Percentiles rank a stretch among this genome's conserved stretches.
Conservation (phyloP, 2,329 filamentous ascomycete species). For the Pseudonectria foliicola region DNA sequence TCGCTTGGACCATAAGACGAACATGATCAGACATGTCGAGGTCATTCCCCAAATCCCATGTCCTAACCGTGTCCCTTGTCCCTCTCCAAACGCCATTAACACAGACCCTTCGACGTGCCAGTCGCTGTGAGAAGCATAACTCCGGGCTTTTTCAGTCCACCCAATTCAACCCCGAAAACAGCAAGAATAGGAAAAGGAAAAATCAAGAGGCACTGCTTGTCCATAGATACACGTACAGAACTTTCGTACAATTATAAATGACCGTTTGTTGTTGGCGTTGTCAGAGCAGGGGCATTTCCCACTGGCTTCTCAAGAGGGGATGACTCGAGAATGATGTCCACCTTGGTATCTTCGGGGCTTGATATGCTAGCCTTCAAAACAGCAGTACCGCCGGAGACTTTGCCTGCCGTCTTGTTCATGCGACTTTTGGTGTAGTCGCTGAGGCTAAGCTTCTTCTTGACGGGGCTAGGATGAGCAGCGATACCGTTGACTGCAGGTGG, state of each 20-base stretch:
- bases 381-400: slow-evolving; percentile 21
- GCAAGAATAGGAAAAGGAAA: slow-evolving; percentile 14
- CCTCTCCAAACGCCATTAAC: slow-evolving; percentile 20
- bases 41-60: slow-evolving; percentile 6
- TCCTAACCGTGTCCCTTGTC: slow-evolving; percentile 9
- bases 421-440: slow-evolving; percentile 58
- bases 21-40: background rate
- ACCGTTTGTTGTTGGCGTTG: slow-evolving; percentile 21
- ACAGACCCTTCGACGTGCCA: slow-evolving; percentile 16
- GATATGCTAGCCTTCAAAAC: slow-evolving; percentile 28
- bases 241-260: slow-evolving; percentile 19
- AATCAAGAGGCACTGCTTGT: slow-evolving; percentile 6
- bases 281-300: slow-evolving; percentile 14
- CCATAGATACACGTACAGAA: slow-evolving; percentile 19
- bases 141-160: slow-evolving; percentile 24
- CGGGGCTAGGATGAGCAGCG: slow-evolving; percentile 46
- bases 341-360: slow-evolving; percentile 30
- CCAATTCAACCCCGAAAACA: slow-evolving; percentile 14
- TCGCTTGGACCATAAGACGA: too few species aligned
- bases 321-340: slow-evolving; percentile 27
- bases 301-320: slow-evolving; percentile 22
- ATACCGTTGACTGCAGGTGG: slow-evolving; percentile 36
- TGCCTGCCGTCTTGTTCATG: slow-evolving; percentile 45
- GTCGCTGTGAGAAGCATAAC: slow-evolving; percentile 23
- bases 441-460: slow-evolving; percentile 61